phyloP scores from a whole-genome alignment of 75 land plant genomes.

The Picea sitchensis region DNA sequence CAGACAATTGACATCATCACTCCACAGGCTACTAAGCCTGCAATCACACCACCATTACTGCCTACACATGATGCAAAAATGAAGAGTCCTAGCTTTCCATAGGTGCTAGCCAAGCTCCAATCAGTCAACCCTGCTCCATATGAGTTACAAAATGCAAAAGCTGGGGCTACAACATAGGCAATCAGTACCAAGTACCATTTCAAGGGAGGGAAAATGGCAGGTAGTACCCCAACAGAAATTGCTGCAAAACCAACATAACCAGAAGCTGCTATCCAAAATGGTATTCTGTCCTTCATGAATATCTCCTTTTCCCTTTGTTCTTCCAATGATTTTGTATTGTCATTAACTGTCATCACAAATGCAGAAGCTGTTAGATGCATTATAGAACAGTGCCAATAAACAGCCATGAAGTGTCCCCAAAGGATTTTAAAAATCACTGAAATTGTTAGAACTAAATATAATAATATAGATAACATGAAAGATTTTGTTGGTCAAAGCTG shows the following conservation, averaged over 20 bases:
- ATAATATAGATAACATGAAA: too few species aligned
- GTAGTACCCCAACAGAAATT: conserved; percentile 41
- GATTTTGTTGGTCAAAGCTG: too few species aligned
- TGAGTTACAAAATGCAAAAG: conserved; percentile 78
- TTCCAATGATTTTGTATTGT: conserved; percentile 16
- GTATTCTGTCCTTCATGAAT: conserved; percentile 56
- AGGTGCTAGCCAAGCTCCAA: conserved; percentile 69
- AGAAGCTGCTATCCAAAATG: conserved; percentile 33
- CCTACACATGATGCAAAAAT: conserved; percentile 68
- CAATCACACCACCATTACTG: conserved; percentile 57
- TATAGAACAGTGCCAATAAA: neutral
- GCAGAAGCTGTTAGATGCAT: neutral
- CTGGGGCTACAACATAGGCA: conserved; percentile 59
- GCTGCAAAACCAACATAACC: conserved; percentile 58
- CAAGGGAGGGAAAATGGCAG: conserved; percentile 56
- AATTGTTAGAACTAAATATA: neutral
- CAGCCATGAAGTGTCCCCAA: neutral
- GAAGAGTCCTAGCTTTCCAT: conserved; percentile 77
- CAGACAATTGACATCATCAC: conserved; percentile 87
- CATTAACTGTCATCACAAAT: neutral
- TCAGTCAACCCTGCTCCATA: conserved; percentile 80
- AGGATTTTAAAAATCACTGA: neutral
- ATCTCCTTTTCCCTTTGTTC: conserved; percentile 19
- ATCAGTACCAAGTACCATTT: conserved; percentile 56
- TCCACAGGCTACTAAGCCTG: conserved; percentile 74